A percentile compares a stretch with the other conserved stretches of the same genome.
phyloP scores from a whole-genome alignment of 2,329 filamentous ascomycete species.

The Zelopaecilomyces penicillatus region DNA sequence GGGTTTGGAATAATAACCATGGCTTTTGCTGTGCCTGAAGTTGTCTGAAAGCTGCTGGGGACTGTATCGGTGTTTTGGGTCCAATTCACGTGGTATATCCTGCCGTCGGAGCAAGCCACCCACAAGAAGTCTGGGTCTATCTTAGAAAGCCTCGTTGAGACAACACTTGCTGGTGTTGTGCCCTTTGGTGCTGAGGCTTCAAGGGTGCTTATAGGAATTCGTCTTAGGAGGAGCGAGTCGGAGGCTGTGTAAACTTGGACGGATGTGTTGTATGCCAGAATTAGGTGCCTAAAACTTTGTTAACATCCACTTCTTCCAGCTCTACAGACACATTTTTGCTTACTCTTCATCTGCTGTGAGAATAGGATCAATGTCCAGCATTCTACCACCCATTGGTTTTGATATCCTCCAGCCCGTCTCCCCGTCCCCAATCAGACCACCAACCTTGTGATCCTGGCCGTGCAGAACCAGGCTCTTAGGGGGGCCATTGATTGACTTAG shows the following conservation, averaged over 20 bases:
- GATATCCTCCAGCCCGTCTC: slow-evolving; percentile 50
- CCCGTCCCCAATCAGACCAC: slow-evolving; percentile 16
- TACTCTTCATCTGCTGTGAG: slow-evolving; percentile 55
- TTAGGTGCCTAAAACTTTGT: slow-evolving; percentile 50
- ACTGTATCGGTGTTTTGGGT: slow-evolving; percentile 35
- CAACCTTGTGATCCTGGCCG: background rate
- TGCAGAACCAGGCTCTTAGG: slow-evolving; percentile 10
- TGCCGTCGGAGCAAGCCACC: slow-evolving; percentile 52
- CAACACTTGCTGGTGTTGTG: slow-evolving; percentile 25
- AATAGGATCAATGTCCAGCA: slow-evolving; percentile 56
- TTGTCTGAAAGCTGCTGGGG: slow-evolving; percentile 30
- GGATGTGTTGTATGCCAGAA: slow-evolving; percentile 65
- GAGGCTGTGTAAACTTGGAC: slow-evolving; percentile 74
- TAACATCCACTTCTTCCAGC: background rate
- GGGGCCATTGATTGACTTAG: slow-evolving; percentile 18
- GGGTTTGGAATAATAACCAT: slow-evolving; percentile 34
- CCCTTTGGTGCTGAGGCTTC: slow-evolving; percentile 18
- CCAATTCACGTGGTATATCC: slow-evolving; percentile 52
- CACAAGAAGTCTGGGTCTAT: slow-evolving; percentile 41
- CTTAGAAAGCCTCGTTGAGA: slow-evolving; percentile 33
- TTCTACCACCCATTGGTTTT: slow-evolving; percentile 56
- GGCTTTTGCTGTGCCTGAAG: slow-evolving; percentile 36
- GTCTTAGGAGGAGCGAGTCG: slow-evolving; percentile 72
- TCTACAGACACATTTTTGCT: slow-evolving; percentile 13
- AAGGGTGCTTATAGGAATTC: slow-evolving; percentile 45